These are phyloP conservation scores for slime mould (Dictyostelium discoideum) DNA, from an alignment of 78 protist species.

Conservation along the genomic window DNA sequence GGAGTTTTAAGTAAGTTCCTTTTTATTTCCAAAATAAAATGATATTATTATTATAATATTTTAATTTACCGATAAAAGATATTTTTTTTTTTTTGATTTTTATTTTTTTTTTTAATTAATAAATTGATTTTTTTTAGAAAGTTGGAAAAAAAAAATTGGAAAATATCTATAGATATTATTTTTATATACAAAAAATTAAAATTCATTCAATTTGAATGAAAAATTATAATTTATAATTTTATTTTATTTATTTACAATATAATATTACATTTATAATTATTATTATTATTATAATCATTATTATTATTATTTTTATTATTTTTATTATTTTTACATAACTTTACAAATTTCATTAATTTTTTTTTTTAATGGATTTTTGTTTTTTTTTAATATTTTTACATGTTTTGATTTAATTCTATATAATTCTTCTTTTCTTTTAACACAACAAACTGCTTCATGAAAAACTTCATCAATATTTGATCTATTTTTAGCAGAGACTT, in stretches of 20 bases:
- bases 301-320: background rate
- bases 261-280: background rate
- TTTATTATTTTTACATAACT: background rate
- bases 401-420: background rate
- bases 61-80: background rate
- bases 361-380: background rate
- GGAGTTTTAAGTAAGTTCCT: background rate
- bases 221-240: background rate
- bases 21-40: background rate
- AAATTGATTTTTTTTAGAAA: no score
- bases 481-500: constrained; percentile 86
- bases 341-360: background rate
- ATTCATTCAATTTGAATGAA: background rate
- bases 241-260: background rate
- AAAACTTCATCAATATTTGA: constrained; percentile 90
- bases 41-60: background rate
- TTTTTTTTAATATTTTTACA: background rate
- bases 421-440: constrained; percentile 36
- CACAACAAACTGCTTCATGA: constrained; percentile 21
- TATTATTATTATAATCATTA: background rate
- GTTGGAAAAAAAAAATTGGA: background rate
- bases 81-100: background rate
- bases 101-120: no score
- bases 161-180: background rate
- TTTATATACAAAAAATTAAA: no score